These are phyloP conservation scores for Hyaloperonospora brassicae DNA, from an alignment of 352 stramenopile genomes.

Conservation along the genomic window DNA sequence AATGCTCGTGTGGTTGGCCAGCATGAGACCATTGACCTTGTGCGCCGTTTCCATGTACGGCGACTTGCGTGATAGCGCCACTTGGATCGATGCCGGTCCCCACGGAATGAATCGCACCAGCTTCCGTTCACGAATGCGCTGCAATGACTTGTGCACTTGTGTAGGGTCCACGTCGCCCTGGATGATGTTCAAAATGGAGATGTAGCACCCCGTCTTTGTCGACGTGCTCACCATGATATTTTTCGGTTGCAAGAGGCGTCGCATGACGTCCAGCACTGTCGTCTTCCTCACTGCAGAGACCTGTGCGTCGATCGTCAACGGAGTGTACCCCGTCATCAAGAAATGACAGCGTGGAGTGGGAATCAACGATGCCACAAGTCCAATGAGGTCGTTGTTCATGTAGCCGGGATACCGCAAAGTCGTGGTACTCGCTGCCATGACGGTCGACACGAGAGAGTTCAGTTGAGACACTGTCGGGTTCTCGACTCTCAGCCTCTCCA, in stretches of 20 bases:
- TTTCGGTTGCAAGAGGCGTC: constrained; percentile 91
- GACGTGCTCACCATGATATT: constrained; percentile 99
- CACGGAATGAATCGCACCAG: constrained; percentile 98
- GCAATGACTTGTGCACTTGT: constrained; percentile 97
- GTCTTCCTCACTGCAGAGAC: constrained; percentile 94
- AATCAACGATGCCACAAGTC: constrained; percentile 96
- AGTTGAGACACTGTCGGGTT: constrained; percentile 96
- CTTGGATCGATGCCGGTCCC: constrained; percentile 98
- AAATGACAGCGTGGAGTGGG: constrained; percentile 99
- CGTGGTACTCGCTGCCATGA: constrained; percentile 98
- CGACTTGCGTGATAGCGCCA: constrained; percentile 95
- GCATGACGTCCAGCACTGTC: constrained; percentile 98
- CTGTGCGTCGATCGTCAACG: constrained; percentile 90
- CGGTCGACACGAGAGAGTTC: constrained; percentile 97
- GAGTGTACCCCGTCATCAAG: constrained; percentile 99
- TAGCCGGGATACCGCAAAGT: constrained; percentile 96
- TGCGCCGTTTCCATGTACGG: constrained; percentile 95
- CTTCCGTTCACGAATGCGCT: constrained; percentile 96
- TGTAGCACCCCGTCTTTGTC: constrained; percentile 96
- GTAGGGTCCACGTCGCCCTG: constrained; percentile 98
- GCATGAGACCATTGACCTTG: constrained; percentile 97
- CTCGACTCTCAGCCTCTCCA: constrained; percentile 91
- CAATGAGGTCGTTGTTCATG: constrained; percentile 99
- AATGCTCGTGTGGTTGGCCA: constrained; percentile 99
- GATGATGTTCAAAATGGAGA: constrained; percentile 99